Conservation (phyloP, 139 green algal species). For the Edaphochlamys debaryana region DNA sequence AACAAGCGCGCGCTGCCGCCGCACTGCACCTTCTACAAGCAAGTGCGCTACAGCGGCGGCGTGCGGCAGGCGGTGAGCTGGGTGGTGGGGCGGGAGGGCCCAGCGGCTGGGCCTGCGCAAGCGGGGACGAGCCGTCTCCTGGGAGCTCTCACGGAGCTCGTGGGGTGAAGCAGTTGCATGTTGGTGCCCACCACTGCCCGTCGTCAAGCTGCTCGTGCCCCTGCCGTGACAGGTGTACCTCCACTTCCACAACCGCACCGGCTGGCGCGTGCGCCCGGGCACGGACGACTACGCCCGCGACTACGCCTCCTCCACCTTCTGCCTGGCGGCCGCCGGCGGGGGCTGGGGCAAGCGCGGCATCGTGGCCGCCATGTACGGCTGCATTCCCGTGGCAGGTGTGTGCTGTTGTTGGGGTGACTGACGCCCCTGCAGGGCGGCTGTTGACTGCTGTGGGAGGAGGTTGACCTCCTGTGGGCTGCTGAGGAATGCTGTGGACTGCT, state of each 20-base stretch:
- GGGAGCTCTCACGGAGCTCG: too few species aligned
- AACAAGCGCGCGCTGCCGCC: constrained; percentile 46
- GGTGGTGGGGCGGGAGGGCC: too few species aligned
- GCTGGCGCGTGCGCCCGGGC: constrained; percentile 47
- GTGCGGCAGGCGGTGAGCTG: constrained; percentile 50
- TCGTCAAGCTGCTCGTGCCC: background rate
- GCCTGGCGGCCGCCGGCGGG: constrained; percentile 53
- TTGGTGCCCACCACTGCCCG: too few species aligned
- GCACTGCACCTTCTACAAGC: constrained; percentile 62
- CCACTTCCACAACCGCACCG: constrained; percentile 46
- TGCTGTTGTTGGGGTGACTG: too few species aligned
- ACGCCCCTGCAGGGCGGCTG: too few species aligned
- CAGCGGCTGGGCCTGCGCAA: too few species aligned
- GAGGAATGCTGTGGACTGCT: too few species aligned
- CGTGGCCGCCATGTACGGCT: constrained; percentile 60
- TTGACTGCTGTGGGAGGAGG: too few species aligned
- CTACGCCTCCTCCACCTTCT: constrained; percentile 49
- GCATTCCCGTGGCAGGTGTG: constrained; percentile 53
- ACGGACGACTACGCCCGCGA: constrained; percentile 55
- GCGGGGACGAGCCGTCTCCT: too few species aligned
- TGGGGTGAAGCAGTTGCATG: too few species aligned
- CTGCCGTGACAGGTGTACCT: constrained; percentile 45
- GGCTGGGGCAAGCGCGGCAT: constrained; percentile 65
- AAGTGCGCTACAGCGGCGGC: constrained; percentile 57
- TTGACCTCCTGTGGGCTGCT: too few species aligned